phyloP scores from a whole-genome alignment of 1,139 yeast species.

The Pichia sp. region DNA sequence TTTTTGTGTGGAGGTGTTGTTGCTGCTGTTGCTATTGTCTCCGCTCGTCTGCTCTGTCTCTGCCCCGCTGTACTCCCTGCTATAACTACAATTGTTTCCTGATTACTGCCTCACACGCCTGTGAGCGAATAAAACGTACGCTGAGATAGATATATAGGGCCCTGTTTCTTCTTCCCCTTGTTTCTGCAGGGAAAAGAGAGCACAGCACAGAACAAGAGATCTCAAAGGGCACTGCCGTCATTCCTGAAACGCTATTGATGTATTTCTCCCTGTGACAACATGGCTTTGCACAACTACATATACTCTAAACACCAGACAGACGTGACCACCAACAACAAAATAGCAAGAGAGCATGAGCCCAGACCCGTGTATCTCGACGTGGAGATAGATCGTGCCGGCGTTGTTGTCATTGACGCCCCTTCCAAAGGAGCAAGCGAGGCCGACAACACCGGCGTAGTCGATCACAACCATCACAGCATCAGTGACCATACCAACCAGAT shows the following conservation, averaged over 20 bases:
- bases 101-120: too few species aligned
- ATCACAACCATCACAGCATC: too few species aligned
- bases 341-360: slow-evolving; percentile 34
- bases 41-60: background rate
- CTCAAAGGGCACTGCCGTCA: background rate
- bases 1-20: background rate
- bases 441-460: too few species aligned
- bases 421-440: too few species aligned
- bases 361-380: slow-evolving; percentile 16
- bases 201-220: background rate
- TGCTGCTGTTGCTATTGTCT: background rate
- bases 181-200: background rate
- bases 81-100: background rate
- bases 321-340: slow-evolving; percentile 26
- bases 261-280: background rate
- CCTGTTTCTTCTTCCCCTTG: background rate
- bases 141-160: too few species aligned
- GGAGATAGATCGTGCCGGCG: background rate
- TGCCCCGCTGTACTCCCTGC: background rate
- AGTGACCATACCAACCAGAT: background rate
- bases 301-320: slow-evolving; percentile 39
- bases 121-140: too few species aligned
- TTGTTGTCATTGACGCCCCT: background rate
- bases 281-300: slow-evolving; percentile 47
- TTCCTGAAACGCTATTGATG: background rate